Base-by-base conservation (phyloP, 306 rosid species). In the Cicer chorassanicum region DNA sequence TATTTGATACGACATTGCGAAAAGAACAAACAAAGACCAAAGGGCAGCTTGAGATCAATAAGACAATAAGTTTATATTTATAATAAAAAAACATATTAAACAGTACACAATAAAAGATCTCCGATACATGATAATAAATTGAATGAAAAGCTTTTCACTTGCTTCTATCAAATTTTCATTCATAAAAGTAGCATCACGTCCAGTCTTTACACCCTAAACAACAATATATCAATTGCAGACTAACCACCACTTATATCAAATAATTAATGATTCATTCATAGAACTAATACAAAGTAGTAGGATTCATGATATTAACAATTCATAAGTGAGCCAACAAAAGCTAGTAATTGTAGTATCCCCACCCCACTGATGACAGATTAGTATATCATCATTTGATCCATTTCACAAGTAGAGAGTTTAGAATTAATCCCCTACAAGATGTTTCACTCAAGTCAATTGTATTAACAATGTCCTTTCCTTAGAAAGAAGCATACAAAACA, bases 401-500 rank as follows among this genome's bases (percentile, higher is more conserved):
- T 7, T 49, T 67, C 18, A 38, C 10, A 38, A 3, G 60, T 40
- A 13, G 18, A 73, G 43, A 73, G 24, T 13, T 4, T 12, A 68
- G 36, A 73, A 74, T 5, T 1, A 40, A 74, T 9, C 59, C n/a
- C 16, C 72, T 24, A 6, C 9, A 45, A 50, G 18, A 40, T 61
- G 13, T 62, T 60, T 70, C 48, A 39, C 53, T 53, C 55, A 36
- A 75, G 6, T 77, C 24, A 68, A 14, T 8, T 57, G 29, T 21
- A 43, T 39, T 19, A 8, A 68, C 49, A 45, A 42, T 48, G 34
- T 14, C 64, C 8, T 63, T 45, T 54, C 34, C n/a, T 48, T 45
- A 21, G 61, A 21, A 51, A 78, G 40, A 51, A 48, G 43, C 19
- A 80, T 51, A 72, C 66, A 77, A 43, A 73, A 68, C 49, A 77